phyloP scores from a whole-genome alignment of 1,284 basidiomycete species.

The Volvariella surrecta region DNA sequence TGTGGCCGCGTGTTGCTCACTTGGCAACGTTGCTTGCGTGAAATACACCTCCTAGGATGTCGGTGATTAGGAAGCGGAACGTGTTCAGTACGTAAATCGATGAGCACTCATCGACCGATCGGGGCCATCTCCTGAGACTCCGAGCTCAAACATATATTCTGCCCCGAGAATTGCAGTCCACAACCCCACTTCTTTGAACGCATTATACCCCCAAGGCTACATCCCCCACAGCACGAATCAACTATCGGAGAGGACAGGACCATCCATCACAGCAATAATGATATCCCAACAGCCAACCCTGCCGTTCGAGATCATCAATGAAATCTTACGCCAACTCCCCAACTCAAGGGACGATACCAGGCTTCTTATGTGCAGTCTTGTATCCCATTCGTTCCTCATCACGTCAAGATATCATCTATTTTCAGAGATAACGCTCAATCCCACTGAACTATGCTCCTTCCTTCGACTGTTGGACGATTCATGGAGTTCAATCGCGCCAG shows the following conservation, averaged over 20 bases:
- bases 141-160: too few species aligned
- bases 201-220: neutral
- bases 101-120: too few species aligned
- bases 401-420: slow-evolving; percentile 18
- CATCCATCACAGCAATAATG: neutral
- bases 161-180: neutral
- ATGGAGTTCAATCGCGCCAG: slow-evolving; percentile 16
- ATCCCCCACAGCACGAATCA: neutral
- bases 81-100: too few species aligned
- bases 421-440: slow-evolving; percentile 15
- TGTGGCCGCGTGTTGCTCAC: too few species aligned
- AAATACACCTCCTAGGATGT: too few species aligned
- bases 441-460: slow-evolving; percentile 14
- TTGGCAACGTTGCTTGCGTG: too few species aligned
- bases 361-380: slow-evolving; percentile 19
- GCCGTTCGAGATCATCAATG: slow-evolving; percentile 21
- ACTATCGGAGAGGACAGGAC: neutral
- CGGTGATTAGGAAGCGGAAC: too few species aligned
- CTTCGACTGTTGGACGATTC: slow-evolving; percentile 17
- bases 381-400: slow-evolving; percentile 14
- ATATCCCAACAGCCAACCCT: slow-evolving; percentile 5
- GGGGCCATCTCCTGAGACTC: too few species aligned
- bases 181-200: neutral
- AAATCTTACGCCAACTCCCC: slow-evolving; percentile 16
- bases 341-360: slow-evolving; percentile 13